Evolutionary conservation across 2,329 filamentous ascomycete species (phyloP), one percentile per base, ranked within the genome.

Genomic region (Pseudogymnoascus verrucosus): DNA sequence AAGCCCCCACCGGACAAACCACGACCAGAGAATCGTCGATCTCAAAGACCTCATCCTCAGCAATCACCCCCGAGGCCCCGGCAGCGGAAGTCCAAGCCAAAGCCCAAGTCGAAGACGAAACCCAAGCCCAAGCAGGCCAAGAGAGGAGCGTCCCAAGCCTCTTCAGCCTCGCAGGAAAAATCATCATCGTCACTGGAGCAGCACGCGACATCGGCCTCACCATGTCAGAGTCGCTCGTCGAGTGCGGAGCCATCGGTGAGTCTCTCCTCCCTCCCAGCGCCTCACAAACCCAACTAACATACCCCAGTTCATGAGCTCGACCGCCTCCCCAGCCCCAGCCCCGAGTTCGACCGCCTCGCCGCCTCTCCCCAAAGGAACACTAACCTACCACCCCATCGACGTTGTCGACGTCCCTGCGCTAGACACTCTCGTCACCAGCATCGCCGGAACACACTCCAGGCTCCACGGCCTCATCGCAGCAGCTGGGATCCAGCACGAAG

Each of bases 81-180:
- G 36, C n/a, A 37, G 3, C 16, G 11, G 26, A 37, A 11, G 11
- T 7, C n/a, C 34, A 60, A 37, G 54, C 28, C 47, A 10, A 57
- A 28, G 26, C 31, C 23, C 23, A 57, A 28, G 23, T 7, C n/a
- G n/a, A 57, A 28, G 10, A 5, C 16, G 10, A 26, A 57, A 8
- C n/a, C 28, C 10, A 36, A 60, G 5, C 14, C 54, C 51, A 59
- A n/a, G 26, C 16, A 4, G n/a, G 19, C 28, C 54, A 39, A 19
- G 14, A 14, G 16, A 36, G 28, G 12, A 60, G 36, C 54, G 6
- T 51, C 14, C 16, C 28, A 10, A 4, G 2, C 10, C 54, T 96
- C 78, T 96, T 96, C 82, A 91, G 89, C 62, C 83, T 96, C 68
- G 87, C 91, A 72, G 90, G 90, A 71, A 96, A 96, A 76, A 85